A percentile compares a stretch with the other conserved stretches of the same genome.
phyloP scores from a whole-genome alignment of 2,329 filamentous ascomycete species.

The Phialophora expanda region DNA sequence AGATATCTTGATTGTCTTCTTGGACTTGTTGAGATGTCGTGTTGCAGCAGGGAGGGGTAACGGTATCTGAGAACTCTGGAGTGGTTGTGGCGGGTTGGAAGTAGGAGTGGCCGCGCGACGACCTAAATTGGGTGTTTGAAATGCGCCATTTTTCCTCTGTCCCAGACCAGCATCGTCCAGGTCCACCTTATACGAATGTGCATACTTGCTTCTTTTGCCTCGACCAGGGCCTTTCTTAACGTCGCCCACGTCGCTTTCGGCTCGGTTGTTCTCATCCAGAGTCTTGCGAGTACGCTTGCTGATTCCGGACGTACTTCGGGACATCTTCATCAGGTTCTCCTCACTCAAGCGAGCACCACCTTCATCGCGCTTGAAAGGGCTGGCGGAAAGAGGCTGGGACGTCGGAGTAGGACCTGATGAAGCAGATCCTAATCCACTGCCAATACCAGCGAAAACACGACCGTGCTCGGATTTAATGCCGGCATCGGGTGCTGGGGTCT shows the following conservation, averaged over 20 bases:
- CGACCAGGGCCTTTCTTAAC: slow-evolving; percentile 30
- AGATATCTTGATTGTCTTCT: slow-evolving; percentile 70
- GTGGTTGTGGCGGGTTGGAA: slow-evolving; percentile 25
- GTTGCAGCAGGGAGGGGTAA: slow-evolving; percentile 24
- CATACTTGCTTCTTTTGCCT: slow-evolving; percentile 38
- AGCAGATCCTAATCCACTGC: slow-evolving; percentile 66
- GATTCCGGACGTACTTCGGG: slow-evolving; percentile 54
- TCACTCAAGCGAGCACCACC: slow-evolving; percentile 51
- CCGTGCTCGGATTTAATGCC: slow-evolving; percentile 95
- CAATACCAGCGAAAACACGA: slow-evolving; percentile 93
- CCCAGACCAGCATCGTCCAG: slow-evolving; percentile 32
- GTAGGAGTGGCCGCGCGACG: slow-evolving; percentile 31
- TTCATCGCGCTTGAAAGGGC: slow-evolving; percentile 59
- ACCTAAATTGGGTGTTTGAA: slow-evolving; percentile 23
- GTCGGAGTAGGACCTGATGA: slow-evolving; percentile 51
- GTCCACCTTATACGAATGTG: slow-evolving; percentile 38
- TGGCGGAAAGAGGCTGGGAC: slow-evolving; percentile 43
- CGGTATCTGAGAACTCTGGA: slow-evolving; percentile 16
- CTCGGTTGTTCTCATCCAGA: slow-evolving; percentile 74
- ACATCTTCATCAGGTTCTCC: slow-evolving; percentile 47
- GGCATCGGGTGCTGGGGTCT: slow-evolving; percentile 79
- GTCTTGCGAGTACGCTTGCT: slow-evolving; percentile 69
- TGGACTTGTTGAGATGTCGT: slow-evolving; percentile 61
- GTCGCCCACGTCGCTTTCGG: slow-evolving; percentile 66
- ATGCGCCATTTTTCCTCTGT: slow-evolving; percentile 26